phyloP scores from a whole-genome alignment of 306 rosid genomes.

The Cicer chorassanicum region DNA sequence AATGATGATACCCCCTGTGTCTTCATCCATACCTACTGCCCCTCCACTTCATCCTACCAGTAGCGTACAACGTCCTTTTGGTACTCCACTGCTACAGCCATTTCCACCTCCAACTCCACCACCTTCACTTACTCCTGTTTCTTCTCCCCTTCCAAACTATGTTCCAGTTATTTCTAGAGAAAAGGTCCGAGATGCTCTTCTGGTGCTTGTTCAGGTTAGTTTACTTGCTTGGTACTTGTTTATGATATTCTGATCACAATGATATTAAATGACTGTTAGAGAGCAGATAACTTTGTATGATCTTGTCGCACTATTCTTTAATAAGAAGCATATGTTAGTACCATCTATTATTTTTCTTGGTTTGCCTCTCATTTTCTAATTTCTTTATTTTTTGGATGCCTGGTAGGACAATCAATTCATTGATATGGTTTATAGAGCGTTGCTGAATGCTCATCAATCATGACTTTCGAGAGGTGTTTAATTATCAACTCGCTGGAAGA shows the following conservation, averaged over 20 bases:
- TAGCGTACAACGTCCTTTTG: slow-evolving; percentile 56
- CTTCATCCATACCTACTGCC: slow-evolving; percentile 52
- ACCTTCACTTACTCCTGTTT: slow-evolving; percentile 59
- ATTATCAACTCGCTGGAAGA: slow-evolving; percentile 38
- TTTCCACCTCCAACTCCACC: slow-evolving; percentile 68
- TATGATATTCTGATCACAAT: slow-evolving; percentile 18
- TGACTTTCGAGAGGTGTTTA: slow-evolving; percentile 46
- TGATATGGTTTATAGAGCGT: slow-evolving; percentile 59
- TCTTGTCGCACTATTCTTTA: slow-evolving; percentile 12
- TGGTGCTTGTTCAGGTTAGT: slow-evolving; percentile 68
- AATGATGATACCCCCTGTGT: slow-evolving; percentile 44
- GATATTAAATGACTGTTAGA: slow-evolving; percentile 19
- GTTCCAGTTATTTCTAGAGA: slow-evolving; percentile 59
- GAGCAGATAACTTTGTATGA: slow-evolving; percentile 1
- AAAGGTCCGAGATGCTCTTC: slow-evolving; percentile 62
- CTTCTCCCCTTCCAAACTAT: slow-evolving; percentile 48
- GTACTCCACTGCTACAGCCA: slow-evolving; percentile 62
- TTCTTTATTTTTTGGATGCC: slow-evolving; percentile 2
- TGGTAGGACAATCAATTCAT: slow-evolving; percentile 67
- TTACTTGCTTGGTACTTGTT: slow-evolving; percentile 35
- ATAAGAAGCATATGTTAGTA: neutral
- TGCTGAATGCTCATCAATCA: slow-evolving; percentile 60
- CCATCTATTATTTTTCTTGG: neutral
- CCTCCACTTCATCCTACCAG: slow-evolving; percentile 58
- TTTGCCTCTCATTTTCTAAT: slow-evolving; percentile 15